Base-by-base conservation (phyloP, 1,139 yeast species). In the Candida smagusa region DNA sequence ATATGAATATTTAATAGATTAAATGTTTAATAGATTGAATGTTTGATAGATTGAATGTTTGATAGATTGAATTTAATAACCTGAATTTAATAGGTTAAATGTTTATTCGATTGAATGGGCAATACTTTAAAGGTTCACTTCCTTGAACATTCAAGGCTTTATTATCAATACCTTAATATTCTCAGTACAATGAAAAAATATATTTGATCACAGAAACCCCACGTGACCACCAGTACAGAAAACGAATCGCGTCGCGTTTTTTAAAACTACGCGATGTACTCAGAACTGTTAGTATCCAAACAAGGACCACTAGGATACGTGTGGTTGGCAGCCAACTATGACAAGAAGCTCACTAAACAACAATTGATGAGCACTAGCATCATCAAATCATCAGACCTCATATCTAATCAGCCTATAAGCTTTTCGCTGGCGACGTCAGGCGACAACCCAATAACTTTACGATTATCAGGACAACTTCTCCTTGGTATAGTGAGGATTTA, bases 241-340 rank as follows among this genome's bases (percentile, higher is more conserved):
- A 26, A 11, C 4, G 8, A 11, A 11, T 26, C 12, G 12, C 28
- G 28, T n/a, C 13, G 13, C 12, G 12, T 7, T 13, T 7, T 7
- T 7, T 9, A 13, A n/a, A 26, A n/a, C 11, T 26, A 24, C 22
- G 13, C 13, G 24, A 30, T 30, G 32, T 30, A 30, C 25, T 30
- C 32, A 28, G 77, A 71, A 34, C 68, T 59, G 40, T 58, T 79
- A 36, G 64, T 79, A 19, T 66, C 85, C 7, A 80, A 77, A 45
- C 83, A 83, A 54, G 94, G 95, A 3, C 95, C 96, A 2, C 66
- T 89, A 50, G 95, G 95, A 5, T 85, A 84, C 48, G 92, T 88
- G 11, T 90, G 97, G 97, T 72, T 90, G 38, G 97, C 97, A 2
- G 92, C 96, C 25, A 89, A 87, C 56, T 74, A 87, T 61, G 95